Conservation (phyloP, 1,139 yeast genomes). For the Sugiyamaella novakii region DNA sequence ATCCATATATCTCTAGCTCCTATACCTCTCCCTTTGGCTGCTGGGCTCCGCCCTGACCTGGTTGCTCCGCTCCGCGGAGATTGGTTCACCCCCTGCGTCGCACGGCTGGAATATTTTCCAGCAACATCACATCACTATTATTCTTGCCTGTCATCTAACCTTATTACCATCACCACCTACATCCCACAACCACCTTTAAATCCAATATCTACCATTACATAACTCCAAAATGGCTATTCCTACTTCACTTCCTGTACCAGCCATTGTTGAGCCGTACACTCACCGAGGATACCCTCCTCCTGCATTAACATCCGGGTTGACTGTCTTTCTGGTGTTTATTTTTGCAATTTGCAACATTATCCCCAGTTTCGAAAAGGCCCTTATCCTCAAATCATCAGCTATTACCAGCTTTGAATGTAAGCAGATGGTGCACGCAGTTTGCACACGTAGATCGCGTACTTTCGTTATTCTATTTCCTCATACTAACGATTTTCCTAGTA, state of each 20-base stretch:
- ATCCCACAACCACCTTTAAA: not conserved
- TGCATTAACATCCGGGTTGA: slow-evolving; percentile 67
- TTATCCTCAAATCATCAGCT: slow-evolving; percentile 58
- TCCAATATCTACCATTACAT: too few relatives aligned
- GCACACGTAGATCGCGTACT: not conserved
- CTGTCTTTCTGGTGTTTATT: slow-evolving; percentile 54
- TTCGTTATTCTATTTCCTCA: not conserved
- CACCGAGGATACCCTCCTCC: slow-evolving; percentile 46
- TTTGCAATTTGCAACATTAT: slow-evolving; percentile 39
- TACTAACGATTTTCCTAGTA: slow-evolving; percentile 35
- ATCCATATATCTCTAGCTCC: too few relatives aligned
- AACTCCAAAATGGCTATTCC: slow-evolving; percentile 9
- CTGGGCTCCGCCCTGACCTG: slow-evolving; percentile 1
- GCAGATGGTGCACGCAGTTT: slow-evolving; percentile 19
- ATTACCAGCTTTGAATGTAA: slow-evolving; percentile 54
- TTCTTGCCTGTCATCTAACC: not conserved
- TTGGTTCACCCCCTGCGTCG: slow-evolving; percentile 9
- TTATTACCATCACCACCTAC: not conserved
- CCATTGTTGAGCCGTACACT: slow-evolving; percentile 24
- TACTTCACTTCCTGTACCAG: slow-evolving; percentile 9
- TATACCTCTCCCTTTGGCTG: slow-evolving; percentile 4
- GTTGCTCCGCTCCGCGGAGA: too few relatives aligned
- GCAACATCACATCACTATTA: not conserved
- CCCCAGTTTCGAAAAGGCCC: slow-evolving; percentile 43
- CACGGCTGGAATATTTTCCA: slow-evolving; percentile 6